Evolutionary conservation across 2,329 filamentous ascomycete species (phyloP), one percentile per base, ranked within the genome.

Genomic region (Fusarium denticulatum): DNA sequence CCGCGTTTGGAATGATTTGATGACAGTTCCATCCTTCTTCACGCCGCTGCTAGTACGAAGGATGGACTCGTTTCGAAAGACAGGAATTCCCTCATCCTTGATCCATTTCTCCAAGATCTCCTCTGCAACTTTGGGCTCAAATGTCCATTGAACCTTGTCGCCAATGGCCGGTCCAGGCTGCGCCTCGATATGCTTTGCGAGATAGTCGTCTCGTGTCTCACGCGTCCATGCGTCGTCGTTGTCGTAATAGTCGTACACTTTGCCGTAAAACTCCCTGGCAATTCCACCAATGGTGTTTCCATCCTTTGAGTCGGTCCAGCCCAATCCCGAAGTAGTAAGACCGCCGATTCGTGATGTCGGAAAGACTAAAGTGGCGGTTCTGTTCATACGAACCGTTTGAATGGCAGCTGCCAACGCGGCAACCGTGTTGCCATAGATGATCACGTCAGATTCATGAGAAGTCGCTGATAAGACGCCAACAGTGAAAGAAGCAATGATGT

Each of bases 361-460:
- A 20, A 70, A 70, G 14, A 74, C 37, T 7, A 74, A 32, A 2
- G 72, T 57, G 3, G 68, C 72, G 3, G 69, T 70, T 32, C 55
- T 75, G 20, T 74, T 67, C 72, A 74, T 75, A 6, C 72, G 72
- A 15, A 49, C 43, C 3, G 72, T 73, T 24, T 75, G 73, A 5
- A 75, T 61, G 10, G 73, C 73, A 14, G 73, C 73, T 20, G 72
- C 60, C 11, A 75, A 22, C 2, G 69, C 73, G 20, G 73, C 73
- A 10, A 75, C 73, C 6, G 73, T 75, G 30, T 75, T 75, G 12
- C 73, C 73, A 15, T 75, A 75, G 28, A 75, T 64, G 30, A 75
- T 46, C 8, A 75, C 60, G 30, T 75, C 73, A 12, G 68, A 71
- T 28, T 73, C 52, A 13, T 69, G 39, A 16, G 60, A 60, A 22